phyloP scores from a whole-genome alignment of 2,329 filamentous ascomycete genomes.

The Sporothrix schenckii region DNA sequence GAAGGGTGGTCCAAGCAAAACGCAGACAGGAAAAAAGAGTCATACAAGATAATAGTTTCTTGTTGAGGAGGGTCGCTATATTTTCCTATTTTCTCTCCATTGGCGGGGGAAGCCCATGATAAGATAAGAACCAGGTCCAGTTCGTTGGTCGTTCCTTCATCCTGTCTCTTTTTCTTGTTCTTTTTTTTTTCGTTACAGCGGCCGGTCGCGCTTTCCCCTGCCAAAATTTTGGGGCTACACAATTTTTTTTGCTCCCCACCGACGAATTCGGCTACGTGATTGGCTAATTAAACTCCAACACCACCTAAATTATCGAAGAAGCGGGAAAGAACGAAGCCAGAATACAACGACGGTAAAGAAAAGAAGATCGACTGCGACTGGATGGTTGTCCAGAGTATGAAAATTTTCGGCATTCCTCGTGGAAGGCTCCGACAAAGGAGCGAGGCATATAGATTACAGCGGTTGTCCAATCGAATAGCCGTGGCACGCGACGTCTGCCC shows the following conservation, averaged over 20 bases:
- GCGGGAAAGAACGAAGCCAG: constrained; percentile 21
- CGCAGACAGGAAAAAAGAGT: constrained; percentile 32
- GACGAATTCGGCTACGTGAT: constrained; percentile 27
- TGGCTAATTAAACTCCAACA: constrained; percentile 23
- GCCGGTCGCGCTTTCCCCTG: constrained; percentile 24
- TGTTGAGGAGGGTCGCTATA: constrained; percentile 29
- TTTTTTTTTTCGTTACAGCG: background rate
- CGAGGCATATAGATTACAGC: background rate
- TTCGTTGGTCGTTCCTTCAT: constrained; percentile 15
- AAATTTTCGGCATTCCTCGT: constrained; percentile 22
- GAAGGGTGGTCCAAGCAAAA: background rate
- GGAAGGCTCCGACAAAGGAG: constrained; percentile 27
- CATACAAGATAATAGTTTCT: constrained; percentile 26
- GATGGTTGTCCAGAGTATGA: background rate
- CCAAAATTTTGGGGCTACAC: constrained; percentile 23
- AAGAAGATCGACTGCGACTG: background rate
- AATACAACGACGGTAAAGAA: background rate
- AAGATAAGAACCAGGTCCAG: constrained; percentile 33
- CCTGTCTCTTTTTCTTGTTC: background rate
- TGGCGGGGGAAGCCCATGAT: constrained; percentile 33
- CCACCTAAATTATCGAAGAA: constrained; percentile 11
- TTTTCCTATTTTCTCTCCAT: constrained; percentile 30
- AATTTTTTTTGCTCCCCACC: constrained; percentile 30
- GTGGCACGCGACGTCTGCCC: too few relatives aligned
- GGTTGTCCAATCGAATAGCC: too few relatives aligned